These are phyloP conservation scores for Cymbidium sinense DNA, from an alignment of 106 monocot species.

Conservation along the genomic window DNA sequence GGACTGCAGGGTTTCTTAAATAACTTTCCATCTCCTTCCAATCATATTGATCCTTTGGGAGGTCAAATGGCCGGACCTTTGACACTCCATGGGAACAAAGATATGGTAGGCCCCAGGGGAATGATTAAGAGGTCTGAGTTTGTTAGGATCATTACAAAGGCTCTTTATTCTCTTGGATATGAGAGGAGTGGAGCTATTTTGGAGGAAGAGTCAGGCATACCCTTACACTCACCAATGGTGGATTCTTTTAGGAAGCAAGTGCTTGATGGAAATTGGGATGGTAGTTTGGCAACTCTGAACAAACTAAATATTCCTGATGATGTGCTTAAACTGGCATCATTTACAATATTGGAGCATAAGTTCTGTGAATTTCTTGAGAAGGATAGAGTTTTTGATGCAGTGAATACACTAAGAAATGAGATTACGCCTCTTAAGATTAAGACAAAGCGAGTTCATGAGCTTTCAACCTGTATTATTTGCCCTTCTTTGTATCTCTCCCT, in stretches of 20 bases:
- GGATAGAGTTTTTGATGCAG: constrained; percentile 36
- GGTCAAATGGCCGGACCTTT: constrained; percentile 49
- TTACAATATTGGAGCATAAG: constrained; percentile 59
- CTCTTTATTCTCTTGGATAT: constrained; percentile 76
- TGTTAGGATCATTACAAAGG: constrained; percentile 67
- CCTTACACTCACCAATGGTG: constrained; percentile 37
- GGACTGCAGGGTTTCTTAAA: constrained; percentile 23
- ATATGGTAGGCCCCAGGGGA: constrained; percentile 46
- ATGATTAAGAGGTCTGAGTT: constrained; percentile 62
- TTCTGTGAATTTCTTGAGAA: constrained; percentile 61
- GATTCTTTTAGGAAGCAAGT: constrained; percentile 49
- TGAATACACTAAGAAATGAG: constrained; percentile 47
- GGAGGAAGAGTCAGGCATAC: constrained; percentile 73
- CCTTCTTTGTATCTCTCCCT: constrained; percentile 27
- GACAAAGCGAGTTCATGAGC: constrained; percentile 42
- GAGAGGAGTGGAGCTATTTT: constrained; percentile 48
- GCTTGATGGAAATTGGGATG: constrained; percentile 68
- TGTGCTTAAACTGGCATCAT: constrained; percentile 35
- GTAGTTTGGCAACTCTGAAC: constrained; percentile 41
- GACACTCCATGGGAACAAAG: constrained; percentile 47
- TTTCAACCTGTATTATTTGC: constrained; percentile 38
- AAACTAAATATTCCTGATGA: constrained; percentile 38
- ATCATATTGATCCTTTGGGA: constrained; percentile 43
- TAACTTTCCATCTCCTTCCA: constrained; percentile 18
- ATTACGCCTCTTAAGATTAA: constrained; percentile 62